Base-by-base conservation (phyloP, 2,329 filamentous ascomycete genomes). In the Aspergillus flavus region DNA sequence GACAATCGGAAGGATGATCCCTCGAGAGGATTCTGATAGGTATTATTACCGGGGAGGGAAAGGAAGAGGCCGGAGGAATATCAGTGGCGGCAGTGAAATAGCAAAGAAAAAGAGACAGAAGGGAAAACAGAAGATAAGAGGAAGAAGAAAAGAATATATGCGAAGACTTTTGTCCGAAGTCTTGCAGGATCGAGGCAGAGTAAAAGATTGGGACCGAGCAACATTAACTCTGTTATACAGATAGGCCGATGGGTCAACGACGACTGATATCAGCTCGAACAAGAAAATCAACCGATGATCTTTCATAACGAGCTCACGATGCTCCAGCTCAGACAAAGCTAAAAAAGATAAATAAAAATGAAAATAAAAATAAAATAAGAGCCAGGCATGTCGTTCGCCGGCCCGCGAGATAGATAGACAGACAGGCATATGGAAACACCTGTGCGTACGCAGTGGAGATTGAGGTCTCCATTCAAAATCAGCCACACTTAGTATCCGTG, bases 121-220 rank as follows among this genome's bases (percentile, higher is more conserved):
- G 46, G 54, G 54, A 56, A 41, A 28, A 55, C 43, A 58, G 64
- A 50, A 52, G 61, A 64, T 64, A 65, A 65, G 65, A 61, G 55
- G 34, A 6, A 41, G 30, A 50, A 41, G 28, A 45, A 56, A 65
- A 45, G 59, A 57, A 66, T 66, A 67, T 64, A 56, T 61, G 63
- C 65, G 62, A 65, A 43, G 32, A 67, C 21, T 28, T 66, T 67
- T 69, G 62, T 67, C 68, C 68, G 66, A 67, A 58, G 54, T 57
- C 57, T 50, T 66, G 68, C 66, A 69, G 61, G 61, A 58, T 56
- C 57, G 45, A 62, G 54, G 53, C 56, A 64, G 57, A 58, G 54
- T 60, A 46, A 36, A 61, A 53, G 48, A 60, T 58, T 63, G 52
- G 58, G 61, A 61, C 45, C 53, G 60, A 62, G 63, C 61, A 68